These are phyloP conservation scores for Davidsoniella australis DNA, from an alignment of 2,329 filamentous ascomycete species.

Conservation along the genomic window DNA sequence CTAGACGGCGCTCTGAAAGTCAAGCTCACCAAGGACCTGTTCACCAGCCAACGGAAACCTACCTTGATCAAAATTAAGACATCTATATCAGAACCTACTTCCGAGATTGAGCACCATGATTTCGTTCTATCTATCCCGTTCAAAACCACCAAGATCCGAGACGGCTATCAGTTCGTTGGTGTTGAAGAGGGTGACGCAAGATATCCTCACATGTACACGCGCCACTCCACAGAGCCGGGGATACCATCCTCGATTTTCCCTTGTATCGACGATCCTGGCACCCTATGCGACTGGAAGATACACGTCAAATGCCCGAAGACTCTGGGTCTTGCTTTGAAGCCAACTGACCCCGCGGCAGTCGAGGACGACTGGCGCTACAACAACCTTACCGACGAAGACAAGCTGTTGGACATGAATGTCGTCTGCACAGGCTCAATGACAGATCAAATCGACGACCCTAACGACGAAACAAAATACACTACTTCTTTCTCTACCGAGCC, in stretches of 20 bases:
- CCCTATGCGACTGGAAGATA: constrained; percentile 73
- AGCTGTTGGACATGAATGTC: constrained; percentile 72
- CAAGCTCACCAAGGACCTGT: constrained; percentile 16
- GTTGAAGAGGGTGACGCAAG: constrained; percentile 61
- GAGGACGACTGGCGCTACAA: constrained; percentile 19
- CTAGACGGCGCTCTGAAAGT: constrained; percentile 33
- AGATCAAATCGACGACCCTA: constrained; percentile 62
- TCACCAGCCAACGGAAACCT: constrained; percentile 20
- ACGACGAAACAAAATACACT: constrained; percentile 68
- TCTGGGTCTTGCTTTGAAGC: constrained; percentile 53
- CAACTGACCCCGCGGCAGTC: constrained; percentile 18
- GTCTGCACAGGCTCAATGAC: constrained; percentile 80
- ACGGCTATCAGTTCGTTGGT: constrained; percentile 85
- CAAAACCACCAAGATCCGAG: constrained; percentile 53
- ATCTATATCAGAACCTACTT: constrained; percentile 21
- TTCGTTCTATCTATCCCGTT: constrained; percentile 54
- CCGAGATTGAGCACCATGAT: constrained; percentile 21
- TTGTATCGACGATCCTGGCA: constrained; percentile 72
- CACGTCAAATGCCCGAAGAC: constrained; percentile 75
- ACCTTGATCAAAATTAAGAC: constrained; percentile 31
- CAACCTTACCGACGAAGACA: constrained; percentile 55
- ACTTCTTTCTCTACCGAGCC: constrained; percentile 60
- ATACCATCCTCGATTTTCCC: constrained; percentile 78
- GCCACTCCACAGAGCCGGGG: constrained; percentile 61
- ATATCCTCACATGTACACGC: constrained; percentile 85